Evolutionary conservation across 345 rosid genomes (phyloP), one percentile per base, ranked within the genome.

Genomic region (Eucalyptus fibrosa): DNA sequence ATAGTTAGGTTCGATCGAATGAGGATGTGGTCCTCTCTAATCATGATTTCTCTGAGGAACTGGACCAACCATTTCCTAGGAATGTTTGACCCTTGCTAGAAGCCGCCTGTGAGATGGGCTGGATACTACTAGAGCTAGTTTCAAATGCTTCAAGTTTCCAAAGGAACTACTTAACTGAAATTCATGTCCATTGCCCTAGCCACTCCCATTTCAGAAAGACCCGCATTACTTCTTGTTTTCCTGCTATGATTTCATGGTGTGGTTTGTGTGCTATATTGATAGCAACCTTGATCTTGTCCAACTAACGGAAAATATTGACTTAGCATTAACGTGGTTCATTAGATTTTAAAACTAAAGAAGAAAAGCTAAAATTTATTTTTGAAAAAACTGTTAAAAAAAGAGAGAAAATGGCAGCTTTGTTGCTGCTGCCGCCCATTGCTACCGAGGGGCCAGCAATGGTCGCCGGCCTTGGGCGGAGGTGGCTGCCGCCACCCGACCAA

Each of bases 351-450:
- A 50, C 17, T 14, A 14, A 50, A 50, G 3, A 50, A 50, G 3
- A 50, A 50, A 50, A 49, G 16, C 16, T 49, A 49, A 49, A 49
- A 49, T 13, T 49, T 13, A 13, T 49, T 50, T 49, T 50, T 50
- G 51, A 14, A 50, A 50, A 49, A 49, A 49, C 50, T 49, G 1
- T 1, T 49, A 4, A 49, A 49, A 50, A 49, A 49, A 49, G 16
- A 50, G 51, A 50, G 17, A 50, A 50, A 50, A 50, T 50, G 17
- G 51, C 6, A 49, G 6, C 50, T 49, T 0, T 49, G 6, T 3
- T 13, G 16, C 7, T 13, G 2, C 0, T 14, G 51, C 7, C 17
- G 17, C 51, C 51, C 51, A 50, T 50, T 0, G 6, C 50, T 0
- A 50, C n/a, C n/a, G 3, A 5, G 17, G 51, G 51, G 51, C 51